Conservation (phyloP, 2,329 filamentous ascomycete genomes). For the Aspergillus fumigatiaffinis region DNA sequence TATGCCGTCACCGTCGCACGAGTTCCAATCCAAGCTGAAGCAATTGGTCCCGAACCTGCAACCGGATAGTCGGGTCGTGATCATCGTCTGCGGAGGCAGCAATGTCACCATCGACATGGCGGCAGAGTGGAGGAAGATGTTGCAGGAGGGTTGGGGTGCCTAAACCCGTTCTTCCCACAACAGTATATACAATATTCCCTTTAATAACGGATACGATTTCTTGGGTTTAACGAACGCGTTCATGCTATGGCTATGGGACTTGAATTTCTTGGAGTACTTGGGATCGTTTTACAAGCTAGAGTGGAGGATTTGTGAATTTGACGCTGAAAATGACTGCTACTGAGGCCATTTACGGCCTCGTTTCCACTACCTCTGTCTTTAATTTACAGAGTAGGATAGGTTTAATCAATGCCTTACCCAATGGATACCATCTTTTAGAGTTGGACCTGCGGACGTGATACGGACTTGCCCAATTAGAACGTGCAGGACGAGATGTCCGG, state of each 20-base stretch:
- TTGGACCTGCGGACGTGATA: no score
- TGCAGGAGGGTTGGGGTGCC: conserved; percentile 37
- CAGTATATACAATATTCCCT: background rate
- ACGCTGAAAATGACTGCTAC: no score
- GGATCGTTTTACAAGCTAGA: background rate
- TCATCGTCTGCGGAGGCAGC: conserved; percentile 79
- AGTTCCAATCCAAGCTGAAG: conserved; percentile 49
- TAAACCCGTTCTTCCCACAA: conserved; percentile 6
- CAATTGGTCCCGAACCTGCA: conserved; percentile 61
- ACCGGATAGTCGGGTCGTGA: conserved; percentile 67
- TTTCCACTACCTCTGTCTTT: no score
- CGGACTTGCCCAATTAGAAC: no score
- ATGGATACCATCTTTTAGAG: no score
- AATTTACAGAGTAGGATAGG: no score
- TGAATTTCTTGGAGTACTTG: background rate
- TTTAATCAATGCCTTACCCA: no score
- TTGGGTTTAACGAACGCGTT: background rate
- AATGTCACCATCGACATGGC: conserved; percentile 62
- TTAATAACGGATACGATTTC: background rate
- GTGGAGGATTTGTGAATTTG: background rate
- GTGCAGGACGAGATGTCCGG: no score
- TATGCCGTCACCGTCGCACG: conserved; percentile 1
- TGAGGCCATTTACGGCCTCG: no score
- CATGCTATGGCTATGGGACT: background rate
- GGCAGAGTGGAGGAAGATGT: conserved; percentile 51